Evolutionary conservation across 1,139 yeast species (phyloP).

Genomic region (Diutina catenulata): DNA sequence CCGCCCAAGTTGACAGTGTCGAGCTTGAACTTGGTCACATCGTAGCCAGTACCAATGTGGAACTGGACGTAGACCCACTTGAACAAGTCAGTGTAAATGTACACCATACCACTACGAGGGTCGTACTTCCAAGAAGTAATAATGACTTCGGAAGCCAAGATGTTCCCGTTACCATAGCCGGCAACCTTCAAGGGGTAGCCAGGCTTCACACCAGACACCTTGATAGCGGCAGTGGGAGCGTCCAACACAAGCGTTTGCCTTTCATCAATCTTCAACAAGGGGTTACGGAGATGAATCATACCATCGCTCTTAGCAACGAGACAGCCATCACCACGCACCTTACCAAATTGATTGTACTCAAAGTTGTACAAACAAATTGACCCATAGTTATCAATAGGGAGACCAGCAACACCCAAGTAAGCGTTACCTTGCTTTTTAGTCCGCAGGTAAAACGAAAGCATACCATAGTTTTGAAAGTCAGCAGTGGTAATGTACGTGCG

Average conservation of each 20-base stretch:
- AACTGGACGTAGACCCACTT: slow-evolving; percentile 9
- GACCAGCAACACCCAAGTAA: background rate
- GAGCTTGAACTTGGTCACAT: slow-evolving; percentile 7
- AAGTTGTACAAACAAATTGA: slow-evolving; percentile 7
- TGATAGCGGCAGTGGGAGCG: background rate
- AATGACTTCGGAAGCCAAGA: slow-evolving; percentile 10
- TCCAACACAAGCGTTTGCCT: slow-evolving; percentile 4
- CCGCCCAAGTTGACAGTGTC: slow-evolving; percentile 12
- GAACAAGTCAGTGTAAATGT: slow-evolving; percentile 16
- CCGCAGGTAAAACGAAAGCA: background rate
- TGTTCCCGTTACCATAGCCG: slow-evolving; percentile 22
- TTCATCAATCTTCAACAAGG: background rate
- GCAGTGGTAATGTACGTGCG: background rate
- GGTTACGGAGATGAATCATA: slow-evolving; percentile 5
- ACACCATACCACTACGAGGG: slow-evolving; percentile 13
- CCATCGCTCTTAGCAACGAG: slow-evolving; percentile 5
- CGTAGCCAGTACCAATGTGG: slow-evolving; percentile 16
- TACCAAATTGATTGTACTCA: slow-evolving; percentile 6
- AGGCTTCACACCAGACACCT: slow-evolving; percentile 4
- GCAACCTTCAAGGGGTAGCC: slow-evolving; percentile 14
- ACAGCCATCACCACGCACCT: slow-evolving; percentile 7
- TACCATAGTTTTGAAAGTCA: background rate
- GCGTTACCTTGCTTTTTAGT: background rate
- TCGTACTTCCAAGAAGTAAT: slow-evolving; percentile 12
- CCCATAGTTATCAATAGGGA: slow-evolving; percentile 7